A percentile compares a stretch with the other conserved stretches of the same genome.
Conservation (phyloP, 345 rosid genomes). For the Hibiscus mutabilis region DNA sequence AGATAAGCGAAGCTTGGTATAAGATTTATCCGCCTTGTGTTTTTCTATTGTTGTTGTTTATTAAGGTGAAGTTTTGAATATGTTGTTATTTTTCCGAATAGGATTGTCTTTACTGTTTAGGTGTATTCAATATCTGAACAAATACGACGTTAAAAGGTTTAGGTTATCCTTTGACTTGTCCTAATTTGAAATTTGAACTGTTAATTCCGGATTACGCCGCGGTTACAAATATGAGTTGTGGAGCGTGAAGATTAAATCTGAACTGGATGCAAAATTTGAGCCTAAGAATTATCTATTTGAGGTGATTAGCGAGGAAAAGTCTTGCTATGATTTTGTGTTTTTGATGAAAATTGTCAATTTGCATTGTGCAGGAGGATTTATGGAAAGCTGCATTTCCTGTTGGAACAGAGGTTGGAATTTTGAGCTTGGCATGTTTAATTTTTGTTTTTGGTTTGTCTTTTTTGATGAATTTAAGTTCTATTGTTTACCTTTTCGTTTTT, state of each 20-base stretch:
- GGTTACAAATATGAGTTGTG: not conserved
- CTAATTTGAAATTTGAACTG: not conserved
- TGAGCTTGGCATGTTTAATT: not conserved
- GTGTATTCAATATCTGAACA: not conserved
- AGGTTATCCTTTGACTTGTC: not conserved
- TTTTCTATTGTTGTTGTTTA: not conserved
- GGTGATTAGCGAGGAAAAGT: too few relatives aligned
- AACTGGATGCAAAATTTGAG: not conserved
- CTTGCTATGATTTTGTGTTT: not conserved
- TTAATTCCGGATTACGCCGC: not conserved
- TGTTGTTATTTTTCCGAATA: not conserved
- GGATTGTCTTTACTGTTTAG: not conserved
- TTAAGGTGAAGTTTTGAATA: not conserved
- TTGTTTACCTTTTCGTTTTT: conserved; percentile 10
- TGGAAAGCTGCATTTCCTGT: conserved; percentile 86
- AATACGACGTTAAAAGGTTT: not conserved
- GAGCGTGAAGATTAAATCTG: not conserved
- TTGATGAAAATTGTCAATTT: conserved; percentile 11
- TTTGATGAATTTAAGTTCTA: not conserved
- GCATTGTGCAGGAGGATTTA: conserved; percentile 62
- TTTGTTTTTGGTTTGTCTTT: not conserved
- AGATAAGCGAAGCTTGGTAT: conserved; percentile 81
- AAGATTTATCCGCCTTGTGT: not conserved
- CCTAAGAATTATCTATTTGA: not conserved
- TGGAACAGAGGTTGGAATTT: conserved; percentile 71